Evolutionary conservation across 345 rosid species (phyloP), one percentile per base, ranked within the genome.

Genomic region (Brassica nigra): DNA sequence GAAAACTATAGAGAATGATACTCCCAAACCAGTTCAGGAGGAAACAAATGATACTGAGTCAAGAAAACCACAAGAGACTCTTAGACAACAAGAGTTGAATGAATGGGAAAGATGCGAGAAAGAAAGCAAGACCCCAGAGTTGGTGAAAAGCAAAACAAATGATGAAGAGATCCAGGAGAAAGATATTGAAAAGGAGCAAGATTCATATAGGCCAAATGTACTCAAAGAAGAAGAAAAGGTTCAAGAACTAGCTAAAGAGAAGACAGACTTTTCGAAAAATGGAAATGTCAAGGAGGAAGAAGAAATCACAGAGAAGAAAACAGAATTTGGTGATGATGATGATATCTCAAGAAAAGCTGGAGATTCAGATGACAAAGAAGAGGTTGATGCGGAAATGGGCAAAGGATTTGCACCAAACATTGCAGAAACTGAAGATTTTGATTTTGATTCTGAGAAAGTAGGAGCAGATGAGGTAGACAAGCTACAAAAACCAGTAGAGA

Each of bases 121-220:
- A 71, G 71, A 78, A 34, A 64, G 16, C 68, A 77, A 52, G 64
- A 54, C 16, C 0, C 15, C 1, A 4, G 76, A 70, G 23, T 4
- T 2, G 27, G 36, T 23, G 71, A 52, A 61, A 23, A 49, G 18
- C 27, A 71, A 14, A 66, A 42, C 6, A 66, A 73, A 42, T 42
- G 74, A 59, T 73, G 77, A 30, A 42, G 73, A 66, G 54, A 66
- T n/a, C n/a, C n/a, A n/a, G n/a, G n/a, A n/a, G n/a, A n/a, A n/a
- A n/a, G n/a, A n/a, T n/a, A n/a, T n/a, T 73, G 77, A 30, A 42
- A 68, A 66, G 54, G 73, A 66, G 54, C 73, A 73, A 66, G 82
- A 79, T 1, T 67, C 69, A 66, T 3, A 73, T 23, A 66, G 69
- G 31, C 82, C 62, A 54, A 66, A 72, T 5, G n/a, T 15, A 12